phyloP scores from a whole-genome alignment of 345 rosid genomes.

The Noccaea caerulescens region DNA sequence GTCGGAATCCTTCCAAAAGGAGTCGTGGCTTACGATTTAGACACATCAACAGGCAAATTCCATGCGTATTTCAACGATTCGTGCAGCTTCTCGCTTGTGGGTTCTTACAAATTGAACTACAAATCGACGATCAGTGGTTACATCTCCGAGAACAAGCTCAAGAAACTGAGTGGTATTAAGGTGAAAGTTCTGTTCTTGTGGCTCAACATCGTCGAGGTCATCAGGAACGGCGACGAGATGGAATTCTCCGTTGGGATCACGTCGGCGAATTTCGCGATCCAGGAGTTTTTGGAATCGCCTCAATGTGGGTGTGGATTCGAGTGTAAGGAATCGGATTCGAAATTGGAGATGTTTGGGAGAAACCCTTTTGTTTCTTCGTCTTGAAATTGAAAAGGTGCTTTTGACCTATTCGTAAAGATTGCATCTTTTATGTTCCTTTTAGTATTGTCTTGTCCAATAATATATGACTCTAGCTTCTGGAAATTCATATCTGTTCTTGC shows the following conservation, averaged over 20 bases:
- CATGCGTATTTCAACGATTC: constrained; percentile 61
- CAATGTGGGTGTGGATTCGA: constrained; percentile 95
- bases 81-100: constrained; percentile 85
- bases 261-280: constrained; percentile 72
- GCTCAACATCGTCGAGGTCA: constrained; percentile 90
- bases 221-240: constrained; percentile 61
- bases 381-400: constrained; percentile 36
- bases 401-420: constrained; percentile 14
- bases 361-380: constrained; percentile 59
- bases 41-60: constrained; percentile 65
- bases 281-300: constrained; percentile 82
- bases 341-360: constrained; percentile 47
- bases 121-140: constrained; percentile 74
- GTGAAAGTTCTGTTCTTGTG: constrained; percentile 87
- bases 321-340: constrained; percentile 53
- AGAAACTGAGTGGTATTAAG: constrained; percentile 69
- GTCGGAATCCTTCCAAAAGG: constrained; percentile 85
- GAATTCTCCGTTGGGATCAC: constrained; percentile 90
- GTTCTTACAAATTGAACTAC: constrained; percentile 84
- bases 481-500: neutral
- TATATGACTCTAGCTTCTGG: constrained; percentile 1
- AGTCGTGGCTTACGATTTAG: constrained; percentile 62
- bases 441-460: constrained; percentile 24
- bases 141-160: constrained; percentile 65
- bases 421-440: neutral